A percentile compares a stretch with the other conserved stretches of the same genome.
phyloP scores from a whole-genome alignment of 2,329 filamentous ascomycete genomes.

The Chrysoporthe puriensis region DNA sequence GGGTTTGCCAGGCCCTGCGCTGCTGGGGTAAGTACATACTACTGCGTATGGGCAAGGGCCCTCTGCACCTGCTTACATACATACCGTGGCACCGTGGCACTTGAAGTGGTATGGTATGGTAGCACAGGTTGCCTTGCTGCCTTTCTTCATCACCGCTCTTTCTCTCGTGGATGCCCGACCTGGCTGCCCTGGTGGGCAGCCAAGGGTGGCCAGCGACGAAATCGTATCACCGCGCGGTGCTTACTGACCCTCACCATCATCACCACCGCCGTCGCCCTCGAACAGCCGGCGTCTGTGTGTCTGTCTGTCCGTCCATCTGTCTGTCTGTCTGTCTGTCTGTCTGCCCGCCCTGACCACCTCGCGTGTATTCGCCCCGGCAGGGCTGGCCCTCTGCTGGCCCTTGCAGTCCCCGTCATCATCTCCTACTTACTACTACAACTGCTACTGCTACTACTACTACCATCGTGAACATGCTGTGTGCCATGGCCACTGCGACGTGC shows the following conservation, averaged over 20 bases:
- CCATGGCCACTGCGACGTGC: not conserved
- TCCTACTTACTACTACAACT: no score
- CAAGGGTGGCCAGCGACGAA: not conserved
- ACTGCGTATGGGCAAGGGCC: not conserved
- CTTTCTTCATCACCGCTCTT: conserved; percentile 4
- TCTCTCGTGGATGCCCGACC: not conserved
- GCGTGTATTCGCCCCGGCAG: not conserved
- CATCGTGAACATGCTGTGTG: not conserved
- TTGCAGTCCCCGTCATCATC: no score
- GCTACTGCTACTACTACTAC: no score
- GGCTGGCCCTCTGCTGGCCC: not conserved
- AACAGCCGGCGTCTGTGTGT: conserved; percentile 1
- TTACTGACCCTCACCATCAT: conserved; percentile 12
- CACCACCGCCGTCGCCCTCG: not conserved
- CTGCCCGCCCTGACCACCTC: not conserved
- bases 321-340: not conserved
- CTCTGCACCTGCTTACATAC: not conserved
- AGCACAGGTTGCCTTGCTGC: not conserved
- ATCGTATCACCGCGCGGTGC: no score
- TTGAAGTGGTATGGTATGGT: not conserved
- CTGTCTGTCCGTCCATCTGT: not conserved
- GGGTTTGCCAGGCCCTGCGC: conserved; percentile 20
- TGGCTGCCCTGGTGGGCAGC: not conserved
- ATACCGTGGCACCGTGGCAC: no score
- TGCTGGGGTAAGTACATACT: conserved; percentile 16